Evolutionary conservation across 225 moss, liverwort and hornwort species (phyloP).

Genomic region (Thuidium tamariscinum): DNA sequence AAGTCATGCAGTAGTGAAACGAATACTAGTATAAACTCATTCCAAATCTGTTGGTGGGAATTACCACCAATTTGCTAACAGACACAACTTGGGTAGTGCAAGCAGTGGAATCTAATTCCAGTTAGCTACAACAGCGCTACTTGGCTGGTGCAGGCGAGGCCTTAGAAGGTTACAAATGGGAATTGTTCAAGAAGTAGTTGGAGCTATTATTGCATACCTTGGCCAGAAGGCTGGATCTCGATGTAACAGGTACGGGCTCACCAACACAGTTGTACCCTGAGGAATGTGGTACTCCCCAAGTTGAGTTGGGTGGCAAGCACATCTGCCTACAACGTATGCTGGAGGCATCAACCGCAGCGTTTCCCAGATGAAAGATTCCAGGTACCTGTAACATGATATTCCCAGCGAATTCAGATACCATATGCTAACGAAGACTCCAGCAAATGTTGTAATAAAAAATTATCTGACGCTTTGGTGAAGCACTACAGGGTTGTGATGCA

Average conservation of each 20-base stretch:
- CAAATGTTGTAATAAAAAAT: neutral
- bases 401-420: neutral
- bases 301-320: conserved; percentile 41
- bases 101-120: neutral
- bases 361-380: conserved; percentile 71
- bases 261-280: conserved; percentile 57
- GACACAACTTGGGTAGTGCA: neutral
- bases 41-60: neutral
- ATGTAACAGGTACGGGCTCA: conserved; percentile 68
- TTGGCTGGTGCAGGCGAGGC: neutral
- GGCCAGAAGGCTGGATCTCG: conserved; percentile 69
- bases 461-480: neutral
- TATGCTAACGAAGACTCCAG: neutral
- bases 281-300: conserved; percentile 34
- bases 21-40: neutral
- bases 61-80: neutral
- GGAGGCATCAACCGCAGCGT: conserved; percentile 66
- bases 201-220: conserved; percentile 14
- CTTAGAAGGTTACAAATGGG: neutral
- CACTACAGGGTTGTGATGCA: neutral
- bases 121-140: neutral
- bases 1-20: neutral
- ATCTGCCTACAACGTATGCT: conserved; percentile 65
- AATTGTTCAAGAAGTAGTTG: neutral
- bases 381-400: conserved; percentile 26